Percentiles rank a stretch among this genome's conserved stretches.
Conservation (phyloP, 2,329 filamentous ascomycete genomes). For the Mycocentrospora acerina region DNA sequence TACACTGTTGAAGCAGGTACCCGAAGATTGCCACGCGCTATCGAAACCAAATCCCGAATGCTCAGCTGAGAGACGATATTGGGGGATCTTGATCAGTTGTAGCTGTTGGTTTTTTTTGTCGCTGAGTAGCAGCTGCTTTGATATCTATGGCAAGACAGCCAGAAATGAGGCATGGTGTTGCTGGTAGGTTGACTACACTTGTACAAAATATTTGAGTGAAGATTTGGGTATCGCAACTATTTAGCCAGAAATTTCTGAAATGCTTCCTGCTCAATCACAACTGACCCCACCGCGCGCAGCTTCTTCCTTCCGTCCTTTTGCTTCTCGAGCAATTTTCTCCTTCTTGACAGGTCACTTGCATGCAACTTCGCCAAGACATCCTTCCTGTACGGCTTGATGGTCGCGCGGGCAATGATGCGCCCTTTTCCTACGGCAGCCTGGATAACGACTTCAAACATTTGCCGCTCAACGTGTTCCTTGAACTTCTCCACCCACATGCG, state of each 20-base stretch:
- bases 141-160: too few species aligned
- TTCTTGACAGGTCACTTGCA: conserved; percentile 79
- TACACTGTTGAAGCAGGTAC: too few species aligned
- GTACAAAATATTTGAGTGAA: background rate
- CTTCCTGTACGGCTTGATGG: conserved; percentile 94
- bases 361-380: conserved; percentile 93
- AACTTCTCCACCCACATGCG: conserved; percentile 92
- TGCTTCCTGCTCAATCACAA: conserved; percentile 92
- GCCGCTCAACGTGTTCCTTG: conserved; percentile 92
- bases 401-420: conserved; percentile 85
- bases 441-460: conserved; percentile 97
- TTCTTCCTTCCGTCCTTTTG: conserved; percentile 95
- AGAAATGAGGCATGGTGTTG: too few species aligned
- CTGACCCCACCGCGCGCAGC: conserved; percentile 78
- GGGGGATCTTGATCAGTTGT: too few species aligned
- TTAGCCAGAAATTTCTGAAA: conserved; percentile 94
- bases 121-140: too few species aligned
- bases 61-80: too few species aligned
- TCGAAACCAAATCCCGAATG: too few species aligned
- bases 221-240: conserved; percentile 18
- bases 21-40: too few species aligned
- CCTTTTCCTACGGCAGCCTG: conserved; percentile 80
- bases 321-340: conserved; percentile 88
- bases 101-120: too few species aligned
- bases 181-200: too few species aligned